A percentile compares a stretch with the other conserved stretches of the same genome.
These are phyloP conservation scores for Metschnikowia drakensbergensis DNA, from an alignment of 805 yeast species.

Conservation along the genomic window DNA sequence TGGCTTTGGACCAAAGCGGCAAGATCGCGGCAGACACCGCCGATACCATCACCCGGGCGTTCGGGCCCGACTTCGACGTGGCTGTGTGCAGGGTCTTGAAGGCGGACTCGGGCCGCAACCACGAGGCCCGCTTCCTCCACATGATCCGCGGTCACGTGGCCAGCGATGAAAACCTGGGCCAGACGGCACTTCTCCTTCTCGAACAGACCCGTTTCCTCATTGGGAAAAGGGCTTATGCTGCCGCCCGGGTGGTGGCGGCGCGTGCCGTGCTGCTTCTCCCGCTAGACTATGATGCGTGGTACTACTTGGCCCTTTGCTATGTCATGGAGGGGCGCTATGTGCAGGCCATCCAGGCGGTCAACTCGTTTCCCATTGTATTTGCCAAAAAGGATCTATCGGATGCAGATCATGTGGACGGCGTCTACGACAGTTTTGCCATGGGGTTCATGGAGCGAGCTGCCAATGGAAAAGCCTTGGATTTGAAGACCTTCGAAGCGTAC, in stretches of 20 bases:
- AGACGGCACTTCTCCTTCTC: conserved; percentile 54
- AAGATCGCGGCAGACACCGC: conserved; percentile 31
- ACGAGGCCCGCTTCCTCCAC: conserved; percentile 47
- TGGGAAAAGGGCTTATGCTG: conserved; percentile 46
- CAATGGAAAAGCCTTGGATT: conserved; percentile 7
- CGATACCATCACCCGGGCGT: conserved; percentile 24
- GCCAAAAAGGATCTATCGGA: conserved; percentile 2
- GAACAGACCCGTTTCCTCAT: conserved; percentile 65
- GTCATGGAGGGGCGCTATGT: conserved; percentile 51
- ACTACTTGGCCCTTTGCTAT: conserved; percentile 55
- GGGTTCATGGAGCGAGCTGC: conserved; percentile 8
- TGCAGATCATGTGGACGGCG: conserved; percentile 10
- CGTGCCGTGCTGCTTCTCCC: conserved; percentile 68
- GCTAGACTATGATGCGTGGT: conserved; percentile 73
- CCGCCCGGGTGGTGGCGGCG: conserved; percentile 58
- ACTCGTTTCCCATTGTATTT: conserved; percentile 62
- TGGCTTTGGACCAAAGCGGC: conserved; percentile 35
- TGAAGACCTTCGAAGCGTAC: conserved; percentile 14
- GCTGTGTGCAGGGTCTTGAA: conserved; percentile 42
- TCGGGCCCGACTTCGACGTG: conserved; percentile 17
- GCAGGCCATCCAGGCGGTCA: conserved; percentile 62
- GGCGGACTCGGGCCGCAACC: conserved; percentile 26
- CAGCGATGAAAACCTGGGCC: conserved; percentile 27
- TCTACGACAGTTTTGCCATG: conserved; percentile 10
- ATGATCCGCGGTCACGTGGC: conserved; percentile 37